Conservation (phyloP, 2,329 filamentous ascomycete species). For the Beauveria sp. region DNA sequence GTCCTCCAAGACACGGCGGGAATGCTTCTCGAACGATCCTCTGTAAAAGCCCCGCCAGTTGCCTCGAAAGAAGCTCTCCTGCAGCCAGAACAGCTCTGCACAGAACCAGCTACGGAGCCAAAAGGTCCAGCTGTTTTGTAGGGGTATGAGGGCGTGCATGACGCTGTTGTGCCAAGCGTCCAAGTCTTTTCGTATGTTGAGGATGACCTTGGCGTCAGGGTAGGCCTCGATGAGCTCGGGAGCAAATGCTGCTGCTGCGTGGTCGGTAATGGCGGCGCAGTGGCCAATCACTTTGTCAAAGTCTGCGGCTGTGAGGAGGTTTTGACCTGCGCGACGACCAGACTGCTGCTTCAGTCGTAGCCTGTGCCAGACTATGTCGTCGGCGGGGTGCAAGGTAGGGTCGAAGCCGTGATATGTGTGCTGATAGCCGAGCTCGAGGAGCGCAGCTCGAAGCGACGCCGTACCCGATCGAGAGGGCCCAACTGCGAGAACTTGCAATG, state of each 20-base stretch:
- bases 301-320: background rate
- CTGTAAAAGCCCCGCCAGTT: background rate
- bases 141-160: conserved; percentile 15
- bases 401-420: conserved; percentile 10
- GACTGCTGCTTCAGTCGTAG: background rate
- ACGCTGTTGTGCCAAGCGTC: conserved; percentile 31
- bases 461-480: conserved; percentile 8
- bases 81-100: conserved; percentile 24
- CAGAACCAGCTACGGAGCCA: conserved; percentile 20
- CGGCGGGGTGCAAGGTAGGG: background rate
- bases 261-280: conserved; percentile 10
- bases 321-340: background rate
- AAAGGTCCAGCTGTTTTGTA: background rate
- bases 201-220: conserved; percentile 38
- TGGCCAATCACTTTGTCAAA: conserved; percentile 10
- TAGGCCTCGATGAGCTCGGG: conserved; percentile 2
- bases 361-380: background rate
- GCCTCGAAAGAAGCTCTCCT: background rate
- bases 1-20: background rate
- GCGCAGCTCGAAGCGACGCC: conserved; percentile 1
- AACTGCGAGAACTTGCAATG: background rate
- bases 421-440: conserved; percentile 5
- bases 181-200: conserved; percentile 27
- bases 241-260: conserved; percentile 10
- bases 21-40: background rate